phyloP scores from a whole-genome alignment of 768 basidiomycete species.

The Boletus reticuloceps region DNA sequence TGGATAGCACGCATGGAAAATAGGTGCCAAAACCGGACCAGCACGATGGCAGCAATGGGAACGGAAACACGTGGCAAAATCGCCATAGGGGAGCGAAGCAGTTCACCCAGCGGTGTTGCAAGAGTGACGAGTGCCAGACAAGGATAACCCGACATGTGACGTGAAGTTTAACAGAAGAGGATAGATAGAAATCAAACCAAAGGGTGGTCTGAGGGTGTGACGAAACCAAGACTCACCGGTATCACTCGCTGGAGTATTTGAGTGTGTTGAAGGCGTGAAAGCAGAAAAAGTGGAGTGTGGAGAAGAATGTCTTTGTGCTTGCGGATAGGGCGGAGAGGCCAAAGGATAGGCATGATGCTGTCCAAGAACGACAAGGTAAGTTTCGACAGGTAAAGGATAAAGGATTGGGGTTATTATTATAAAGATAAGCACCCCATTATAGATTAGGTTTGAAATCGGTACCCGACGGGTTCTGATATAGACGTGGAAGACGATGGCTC shows the following conservation, averaged over 20 bases:
- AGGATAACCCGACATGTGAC: background rate
- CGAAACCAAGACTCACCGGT: conserved; percentile 19
- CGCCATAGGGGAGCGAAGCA: background rate
- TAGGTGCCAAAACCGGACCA: background rate
- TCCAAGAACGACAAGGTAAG: background rate
- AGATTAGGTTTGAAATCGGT: too few species aligned
- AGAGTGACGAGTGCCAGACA: background rate
- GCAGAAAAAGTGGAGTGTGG: conserved; percentile 18
- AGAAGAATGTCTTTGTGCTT: conserved; percentile 14
- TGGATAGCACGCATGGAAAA: background rate
- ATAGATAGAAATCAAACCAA: background rate
- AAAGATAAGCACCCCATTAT: too few species aligned
- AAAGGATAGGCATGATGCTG: conserved; percentile 16
- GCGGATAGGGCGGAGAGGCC: background rate
- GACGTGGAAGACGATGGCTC: too few species aligned
- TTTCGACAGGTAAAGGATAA: background rate
- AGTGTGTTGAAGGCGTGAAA: conserved; percentile 23
- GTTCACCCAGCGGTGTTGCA: background rate
- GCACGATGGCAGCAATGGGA: background rate
- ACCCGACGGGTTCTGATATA: too few species aligned
- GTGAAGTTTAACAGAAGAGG: background rate
- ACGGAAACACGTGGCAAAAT: background rate
- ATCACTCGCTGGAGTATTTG: conserved; percentile 27
- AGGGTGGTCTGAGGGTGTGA: background rate
- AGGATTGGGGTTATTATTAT: too few species aligned